Conservation (phyloP, 2,329 filamentous ascomycete species). For the Microcera coccophila region DNA sequence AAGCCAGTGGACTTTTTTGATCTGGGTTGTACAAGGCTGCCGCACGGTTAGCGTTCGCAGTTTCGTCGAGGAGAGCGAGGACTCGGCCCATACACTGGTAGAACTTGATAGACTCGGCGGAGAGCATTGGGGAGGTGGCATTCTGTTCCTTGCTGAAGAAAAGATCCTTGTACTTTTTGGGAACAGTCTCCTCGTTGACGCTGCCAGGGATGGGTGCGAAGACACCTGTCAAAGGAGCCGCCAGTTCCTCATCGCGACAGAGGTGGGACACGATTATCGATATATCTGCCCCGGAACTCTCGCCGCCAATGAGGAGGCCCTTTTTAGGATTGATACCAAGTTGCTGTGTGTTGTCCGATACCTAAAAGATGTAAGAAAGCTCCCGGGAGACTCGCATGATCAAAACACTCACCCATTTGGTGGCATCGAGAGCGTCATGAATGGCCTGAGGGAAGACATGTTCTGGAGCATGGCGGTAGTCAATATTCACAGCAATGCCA, state of each 20-base stretch:
- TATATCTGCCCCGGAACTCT: slow-evolving; percentile 29
- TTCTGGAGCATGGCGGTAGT: slow-evolving; percentile 29
- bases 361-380: slow-evolving; percentile 2
- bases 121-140: slow-evolving; percentile 21
- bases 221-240: slow-evolving; percentile 25
- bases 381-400: too few relatives aligned
- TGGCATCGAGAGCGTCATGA: slow-evolving; percentile 27
- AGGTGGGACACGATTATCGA: slow-evolving; percentile 23
- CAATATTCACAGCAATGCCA: slow-evolving; percentile 24
- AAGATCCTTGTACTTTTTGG: slow-evolving; percentile 25
- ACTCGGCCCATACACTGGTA: slow-evolving; percentile 18
- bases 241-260: slow-evolving; percentile 7
- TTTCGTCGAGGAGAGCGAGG: neutral
- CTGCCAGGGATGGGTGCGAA: slow-evolving; percentile 23
- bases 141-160: slow-evolving; percentile 30
- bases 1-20: slow-evolving; percentile 21
- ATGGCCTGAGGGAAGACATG: slow-evolving; percentile 27
- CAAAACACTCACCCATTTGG: slow-evolving; percentile 21
- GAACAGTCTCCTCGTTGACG: slow-evolving; percentile 17
- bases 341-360: slow-evolving; percentile 12
- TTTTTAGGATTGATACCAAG: slow-evolving; percentile 25
- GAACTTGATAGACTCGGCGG: slow-evolving; percentile 17
- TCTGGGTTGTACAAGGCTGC: slow-evolving; percentile 27
- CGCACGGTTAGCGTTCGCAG: neutral
- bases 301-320: slow-evolving; percentile 18